A percentile compares a stretch with the other conserved stretches of the same genome.
Conservation (phyloP, 1,284 basidiomycete species). For the Termitomyces sp. region DNA sequence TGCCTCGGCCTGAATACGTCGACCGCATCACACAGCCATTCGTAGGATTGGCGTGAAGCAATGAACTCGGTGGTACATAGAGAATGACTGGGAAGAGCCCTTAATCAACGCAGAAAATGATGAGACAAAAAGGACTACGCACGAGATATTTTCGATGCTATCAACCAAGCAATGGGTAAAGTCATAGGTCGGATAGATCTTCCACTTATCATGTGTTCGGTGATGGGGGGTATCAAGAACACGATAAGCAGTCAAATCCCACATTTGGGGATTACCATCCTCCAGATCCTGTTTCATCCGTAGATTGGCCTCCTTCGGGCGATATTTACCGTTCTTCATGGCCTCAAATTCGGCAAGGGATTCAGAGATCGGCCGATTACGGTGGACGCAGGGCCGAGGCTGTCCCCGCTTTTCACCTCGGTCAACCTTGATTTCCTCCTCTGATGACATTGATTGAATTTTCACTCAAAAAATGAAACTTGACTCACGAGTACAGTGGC, state of each 20-base stretch:
- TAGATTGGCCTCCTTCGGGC: slow-evolving; percentile 86
- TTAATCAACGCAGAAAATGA: not conserved
- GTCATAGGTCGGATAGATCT: slow-evolving; percentile 95
- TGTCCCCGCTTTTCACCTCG: slow-evolving; percentile 83
- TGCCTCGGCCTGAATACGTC: slow-evolving; percentile 98
- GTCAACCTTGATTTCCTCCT: slow-evolving; percentile 88
- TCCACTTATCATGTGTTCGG: slow-evolving; percentile 91
- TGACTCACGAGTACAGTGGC: slow-evolving; percentile 86
- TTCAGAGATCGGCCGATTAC: slow-evolving; percentile 79
- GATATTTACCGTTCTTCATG: slow-evolving; percentile 91
- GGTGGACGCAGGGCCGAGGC: slow-evolving; percentile 84
- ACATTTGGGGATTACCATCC: slow-evolving; percentile 98
- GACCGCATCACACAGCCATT: slow-evolving; percentile 97
- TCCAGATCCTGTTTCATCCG: slow-evolving; percentile 98
- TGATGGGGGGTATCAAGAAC: slow-evolving; percentile 91
- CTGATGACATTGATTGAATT: slow-evolving; percentile 31
- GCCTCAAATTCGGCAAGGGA: slow-evolving; percentile 85
- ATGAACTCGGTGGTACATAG: slow-evolving; percentile 97
- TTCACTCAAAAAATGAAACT: not conserved
- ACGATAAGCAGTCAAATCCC: slow-evolving; percentile 97
- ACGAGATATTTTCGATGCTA: slow-evolving; percentile 99
- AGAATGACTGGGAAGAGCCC: slow-evolving; percentile 68
- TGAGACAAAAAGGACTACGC: slow-evolving; percentile 28
- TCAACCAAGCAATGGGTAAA: slow-evolving; percentile 99
- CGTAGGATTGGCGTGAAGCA: slow-evolving; percentile 94